Percentiles rank a stretch among this genome's conserved stretches.
These are phyloP conservation scores for Ramaria sp. DNA, from an alignment of 768 basidiomycete species.

Conservation along the genomic window DNA sequence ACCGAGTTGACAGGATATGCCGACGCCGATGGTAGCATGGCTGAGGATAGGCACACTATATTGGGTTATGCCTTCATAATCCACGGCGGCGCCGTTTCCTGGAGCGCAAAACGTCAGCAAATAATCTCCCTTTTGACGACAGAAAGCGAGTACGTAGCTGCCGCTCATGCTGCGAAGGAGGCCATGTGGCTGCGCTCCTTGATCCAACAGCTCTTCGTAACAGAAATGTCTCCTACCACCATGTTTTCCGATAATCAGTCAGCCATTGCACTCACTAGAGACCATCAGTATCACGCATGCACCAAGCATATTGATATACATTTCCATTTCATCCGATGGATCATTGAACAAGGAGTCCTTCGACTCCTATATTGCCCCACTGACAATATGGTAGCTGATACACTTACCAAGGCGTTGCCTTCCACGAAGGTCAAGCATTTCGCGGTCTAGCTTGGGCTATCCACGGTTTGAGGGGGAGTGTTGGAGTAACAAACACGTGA, in stretches of 20 bases:
- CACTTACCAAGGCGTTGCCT: slow-evolving; percentile 24
- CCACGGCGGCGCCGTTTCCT: slow-evolving; percentile 22
- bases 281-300: slow-evolving; percentile 20
- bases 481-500: neutral
- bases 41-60: slow-evolving; percentile 20
- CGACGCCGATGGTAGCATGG: slow-evolving; percentile 19
- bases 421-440: slow-evolving; percentile 9
- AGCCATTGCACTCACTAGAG: slow-evolving; percentile 15
- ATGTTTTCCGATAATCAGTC: slow-evolving; percentile 19
- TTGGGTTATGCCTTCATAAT: slow-evolving; percentile 27
- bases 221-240: slow-evolving; percentile 6
- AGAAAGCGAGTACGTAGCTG: slow-evolving; percentile 37
- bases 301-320: slow-evolving; percentile 30
- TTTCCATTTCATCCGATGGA: slow-evolving; percentile 29
- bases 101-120: slow-evolving; percentile 25
- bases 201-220: slow-evolving; percentile 9
- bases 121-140: slow-evolving; percentile 25
- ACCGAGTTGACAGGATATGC: slow-evolving; percentile 8
- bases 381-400: slow-evolving; percentile 22
- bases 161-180: slow-evolving; percentile 19
- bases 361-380: slow-evolving; percentile 19
- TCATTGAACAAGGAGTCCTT: slow-evolving; percentile 17
- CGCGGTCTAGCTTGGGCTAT: neutral
- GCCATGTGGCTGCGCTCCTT: slow-evolving; percentile 17
- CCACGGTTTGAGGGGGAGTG: slow-evolving; percentile 2